Evolutionary conservation across 495 filamentous ascomycete species (phyloP), one percentile per base, ranked within the genome.

Genomic region (Penicillium argentinense): DNA sequence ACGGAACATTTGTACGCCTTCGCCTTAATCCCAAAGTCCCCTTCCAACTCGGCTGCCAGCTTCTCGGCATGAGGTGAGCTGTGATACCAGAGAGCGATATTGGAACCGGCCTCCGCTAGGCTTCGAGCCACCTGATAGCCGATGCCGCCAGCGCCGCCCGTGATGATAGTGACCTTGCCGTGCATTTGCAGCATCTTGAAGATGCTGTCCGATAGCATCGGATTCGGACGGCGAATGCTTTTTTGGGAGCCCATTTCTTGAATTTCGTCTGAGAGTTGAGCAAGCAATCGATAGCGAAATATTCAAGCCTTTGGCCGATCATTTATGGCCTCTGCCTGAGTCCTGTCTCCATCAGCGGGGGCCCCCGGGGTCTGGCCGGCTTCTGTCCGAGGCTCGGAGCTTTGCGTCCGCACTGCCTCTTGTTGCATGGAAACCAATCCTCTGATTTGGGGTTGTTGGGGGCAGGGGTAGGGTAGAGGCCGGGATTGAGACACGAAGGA

Each of bases 61-160:
- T 80, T 72, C 21, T 84, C 47, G 3, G 85, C 85, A 48, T 84
- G 37, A 22, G 30, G 26, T 14, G 87, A 87, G 57, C 69, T 78
- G 58, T 89, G 86, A 56, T 90, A 91, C 82, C 85, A 88, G 14
- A 92, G 83, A 3, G 85, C 87, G 24, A 92, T 83, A 47, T 87
- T 33, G 19, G 89, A 87, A 13, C 88, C 89, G 14, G 85, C 82
- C 59, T 92, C 89, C 8, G 88, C 88, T 18, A 81, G 59, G 9
- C 72, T 85, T 32, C 87, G 76, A 16, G 83, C 86, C 9, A 91
- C 78, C 6, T 76, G 75, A 6, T 84, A 68, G 9, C 88, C 88
- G 54, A 93, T 92, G 21, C 88, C 88, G 16, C 82, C 81, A 13
- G 77, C 84, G 14, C 83, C 87, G 4, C 88, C 88, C 4, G 87